Evolutionary conservation across 352 stramenopile species (phyloP), one percentile per base, ranked within the genome.

Genomic region (Phytophthora sp.): DNA sequence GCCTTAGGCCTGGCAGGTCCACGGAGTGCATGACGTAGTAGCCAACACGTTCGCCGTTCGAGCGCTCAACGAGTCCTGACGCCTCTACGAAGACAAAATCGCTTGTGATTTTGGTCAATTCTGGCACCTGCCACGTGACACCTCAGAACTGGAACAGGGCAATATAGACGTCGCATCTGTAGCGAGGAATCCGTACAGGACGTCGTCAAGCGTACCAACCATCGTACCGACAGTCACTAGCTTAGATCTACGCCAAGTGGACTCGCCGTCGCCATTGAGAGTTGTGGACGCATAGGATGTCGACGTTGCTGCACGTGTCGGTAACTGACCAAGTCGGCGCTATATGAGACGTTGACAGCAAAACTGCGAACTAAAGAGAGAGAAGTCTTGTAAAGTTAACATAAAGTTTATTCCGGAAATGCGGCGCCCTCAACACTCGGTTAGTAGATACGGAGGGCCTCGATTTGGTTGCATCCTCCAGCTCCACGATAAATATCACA

Each of bases 21-120:
- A 91, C 71, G 2, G 80, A 90, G 66, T 90, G 83, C 52, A 78
- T 78, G 44, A 91, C 63, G 51, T 88, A 62, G 66, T 85, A 91
- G 7, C 80, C 83, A 1, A 91, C 54, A 5, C 55, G 69, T 33
- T 89, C 76, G 16, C 77, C 74, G 24, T 68, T 70, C 16, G 72
- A 20, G 1, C 46, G 56, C 4, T 64, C 41, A 11, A 77, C 38
- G 7, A 60, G 69, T 23, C 83, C 83, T 18, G 77, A 82, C 33
- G 76, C 51, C 63, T 90, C 83, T 13, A 91, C 69, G 39, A 82
- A 89, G 8, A 91, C 71, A 44, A 88, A 79, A 66, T 90, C 80
- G 24, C 83, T 72, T 16, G 71, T 66, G 33, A 90, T 71, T 30
- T 81, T 67, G 27, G 62, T 63, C 36, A 78, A 51, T n/a, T 69